Percentiles rank a stretch among this genome's conserved stretches.
Evolutionary conservation across 306 rosid genomes (phyloP).

Genomic region (Sindora glabra): DNA sequence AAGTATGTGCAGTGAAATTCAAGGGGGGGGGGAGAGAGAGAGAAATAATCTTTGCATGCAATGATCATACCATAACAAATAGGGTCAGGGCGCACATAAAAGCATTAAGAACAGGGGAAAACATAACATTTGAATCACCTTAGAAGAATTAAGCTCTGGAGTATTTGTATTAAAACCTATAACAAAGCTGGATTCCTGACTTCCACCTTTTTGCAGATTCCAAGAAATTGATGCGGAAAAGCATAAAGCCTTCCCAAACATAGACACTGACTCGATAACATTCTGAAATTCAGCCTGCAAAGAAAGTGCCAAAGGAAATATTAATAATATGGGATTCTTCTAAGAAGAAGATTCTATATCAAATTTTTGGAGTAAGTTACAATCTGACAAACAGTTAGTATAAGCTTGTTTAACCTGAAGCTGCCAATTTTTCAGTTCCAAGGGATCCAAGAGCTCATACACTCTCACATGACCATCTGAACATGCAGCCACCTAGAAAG

Average conservation of each 20-base stretch:
- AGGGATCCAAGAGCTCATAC: slow-evolving; percentile 68
- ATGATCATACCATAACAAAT: not conserved
- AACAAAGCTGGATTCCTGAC: slow-evolving; percentile 65
- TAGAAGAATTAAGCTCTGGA: slow-evolving; percentile 70
- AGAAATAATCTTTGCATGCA: not conserved
- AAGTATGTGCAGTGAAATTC: not conserved
- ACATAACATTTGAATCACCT: slow-evolving; percentile 39
- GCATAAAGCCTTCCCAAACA: slow-evolving; percentile 60
- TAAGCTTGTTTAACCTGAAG: slow-evolving; percentile 60
- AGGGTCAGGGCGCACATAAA: slow-evolving; percentile 9
- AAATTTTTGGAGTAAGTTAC: slow-evolving; percentile 3
- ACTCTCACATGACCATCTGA: slow-evolving; percentile 68
- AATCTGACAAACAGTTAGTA: not conserved
- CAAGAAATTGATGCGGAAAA: slow-evolving; percentile 77
- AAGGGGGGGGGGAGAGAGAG: not conserved
- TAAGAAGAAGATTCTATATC: not conserved
- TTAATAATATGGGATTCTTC: not conserved
- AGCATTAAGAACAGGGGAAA: not conserved
- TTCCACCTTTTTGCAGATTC: slow-evolving; percentile 59
- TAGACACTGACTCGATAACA: slow-evolving; percentile 68
- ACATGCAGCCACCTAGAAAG: slow-evolving; percentile 60
- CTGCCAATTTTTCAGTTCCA: slow-evolving; percentile 82
- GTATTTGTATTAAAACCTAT: slow-evolving; percentile 71
- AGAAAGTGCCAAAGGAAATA: not conserved
- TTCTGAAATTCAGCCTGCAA: slow-evolving; percentile 91